These are phyloP conservation scores for Termitomyces sp. DNA, from an alignment of 768 basidiomycete genomes.

Conservation along the genomic window DNA sequence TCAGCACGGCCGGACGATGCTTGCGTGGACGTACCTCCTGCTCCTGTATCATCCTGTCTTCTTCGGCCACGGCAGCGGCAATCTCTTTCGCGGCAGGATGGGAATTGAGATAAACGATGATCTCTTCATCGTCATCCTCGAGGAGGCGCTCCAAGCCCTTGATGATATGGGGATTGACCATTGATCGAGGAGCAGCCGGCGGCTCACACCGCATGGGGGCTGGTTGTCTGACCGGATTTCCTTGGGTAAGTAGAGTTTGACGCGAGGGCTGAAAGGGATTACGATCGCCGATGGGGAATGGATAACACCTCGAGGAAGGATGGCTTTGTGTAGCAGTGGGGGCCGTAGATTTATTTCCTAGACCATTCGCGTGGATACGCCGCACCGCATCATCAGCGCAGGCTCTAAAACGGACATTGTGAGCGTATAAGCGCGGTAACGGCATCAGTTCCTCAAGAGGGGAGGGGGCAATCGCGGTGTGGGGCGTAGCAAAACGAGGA, in stretches of 20 bases:
- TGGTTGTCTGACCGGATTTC: not conserved
- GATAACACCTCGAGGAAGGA: not conserved
- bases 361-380: not conserved
- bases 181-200: too few species aligned
- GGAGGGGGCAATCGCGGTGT: not conserved
- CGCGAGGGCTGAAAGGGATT: not conserved
- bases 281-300: not conserved
- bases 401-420: not conserved
- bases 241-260: not conserved
- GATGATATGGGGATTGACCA: not conserved
- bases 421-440: not conserved
- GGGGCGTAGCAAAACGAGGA: not conserved
- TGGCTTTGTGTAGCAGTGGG: not conserved
- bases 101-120: not conserved
- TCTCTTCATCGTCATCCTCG: slow-evolving; percentile 4
- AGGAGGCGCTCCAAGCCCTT: not conserved
- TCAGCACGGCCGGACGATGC: not conserved
- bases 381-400: not conserved
- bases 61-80: not conserved
- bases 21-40: not conserved
- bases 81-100: too few species aligned
- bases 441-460: not conserved
- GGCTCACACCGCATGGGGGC: too few species aligned
- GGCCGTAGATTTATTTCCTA: too few species aligned
- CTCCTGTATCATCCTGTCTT: not conserved